These are phyloP conservation scores for Thielaviopsis punctulata DNA, from an alignment of 2,329 filamentous ascomycete genomes.

Conservation along the genomic window DNA sequence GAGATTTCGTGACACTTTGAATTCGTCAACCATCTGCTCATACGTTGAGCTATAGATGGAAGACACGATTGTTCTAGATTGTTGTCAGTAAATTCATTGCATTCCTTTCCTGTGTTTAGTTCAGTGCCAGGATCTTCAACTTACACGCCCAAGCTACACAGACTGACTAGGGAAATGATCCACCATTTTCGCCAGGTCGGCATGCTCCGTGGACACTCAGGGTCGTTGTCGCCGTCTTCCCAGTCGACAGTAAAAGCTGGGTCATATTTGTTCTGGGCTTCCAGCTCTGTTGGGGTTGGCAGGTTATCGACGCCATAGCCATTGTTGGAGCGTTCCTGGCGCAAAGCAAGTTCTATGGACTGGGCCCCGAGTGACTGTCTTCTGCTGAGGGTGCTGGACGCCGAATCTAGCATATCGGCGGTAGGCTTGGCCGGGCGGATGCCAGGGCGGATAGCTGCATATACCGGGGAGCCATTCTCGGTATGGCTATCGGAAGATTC, in stretches of 20 bases:
- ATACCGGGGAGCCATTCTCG: not conserved
- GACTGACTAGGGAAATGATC: constrained; percentile 56
- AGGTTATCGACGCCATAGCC: constrained; percentile 25
- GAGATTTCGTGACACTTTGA: constrained; percentile 51
- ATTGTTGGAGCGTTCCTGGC: constrained; percentile 23
- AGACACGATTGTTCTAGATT: constrained; percentile 57
- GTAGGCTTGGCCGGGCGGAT: not conserved
- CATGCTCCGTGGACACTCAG: constrained; percentile 57
- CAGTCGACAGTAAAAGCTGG: constrained; percentile 50
- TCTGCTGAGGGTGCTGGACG: not conserved
- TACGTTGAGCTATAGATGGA: constrained; percentile 86
- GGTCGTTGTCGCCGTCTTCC: constrained; percentile 55
- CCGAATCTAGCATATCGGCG: not conserved
- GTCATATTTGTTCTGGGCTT: not conserved
- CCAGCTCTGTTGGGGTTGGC: not conserved
- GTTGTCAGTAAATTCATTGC: constrained; percentile 3
- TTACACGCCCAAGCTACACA: constrained; percentile 68
- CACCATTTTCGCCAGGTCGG: constrained; percentile 53
- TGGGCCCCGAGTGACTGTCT: not conserved
- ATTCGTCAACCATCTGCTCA: constrained; percentile 55
- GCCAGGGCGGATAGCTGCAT: not conserved
- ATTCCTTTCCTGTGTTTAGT: not conserved
- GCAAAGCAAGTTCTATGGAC: not conserved
- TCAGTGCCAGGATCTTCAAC: constrained; percentile 21
- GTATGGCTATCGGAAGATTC: not conserved